These are phyloP conservation scores for Pseudogymnoascus verrucosus DNA, from an alignment of 2,329 filamentous ascomycete genomes.

Conservation along the genomic window DNA sequence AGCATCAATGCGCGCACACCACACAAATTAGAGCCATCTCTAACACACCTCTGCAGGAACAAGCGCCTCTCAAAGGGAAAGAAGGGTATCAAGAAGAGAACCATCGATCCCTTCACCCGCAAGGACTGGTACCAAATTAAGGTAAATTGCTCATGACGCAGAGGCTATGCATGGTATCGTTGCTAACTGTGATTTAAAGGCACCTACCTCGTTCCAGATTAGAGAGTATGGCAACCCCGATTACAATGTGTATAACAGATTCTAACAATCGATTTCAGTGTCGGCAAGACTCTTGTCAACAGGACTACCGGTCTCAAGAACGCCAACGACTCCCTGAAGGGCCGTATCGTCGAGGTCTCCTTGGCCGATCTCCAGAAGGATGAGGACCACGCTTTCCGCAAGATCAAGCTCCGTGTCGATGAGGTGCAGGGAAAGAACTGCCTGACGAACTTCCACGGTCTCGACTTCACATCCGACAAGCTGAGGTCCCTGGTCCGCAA, in stretches of 20 bases:
- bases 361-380: conserved; percentile 99
- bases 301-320: conserved; percentile 99
- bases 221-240: conserved; percentile 62
- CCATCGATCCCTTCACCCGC: conserved; percentile 90
- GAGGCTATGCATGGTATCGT: conserved; percentile 1
- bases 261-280: conserved; percentile 52
- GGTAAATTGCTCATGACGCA: conserved; percentile 40
- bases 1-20: not conserved
- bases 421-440: conserved; percentile 99
- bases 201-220: conserved; percentile 89
- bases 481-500: conserved; percentile 98
- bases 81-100: conserved; percentile 99
- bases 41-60: conserved; percentile 57
- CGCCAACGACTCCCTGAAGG: conserved; percentile 98
- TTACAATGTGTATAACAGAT: conserved; percentile 12
- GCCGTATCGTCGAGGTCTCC: conserved; percentile 97
- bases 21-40: conserved; percentile 15
- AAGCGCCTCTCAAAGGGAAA: conserved; percentile 99
- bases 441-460: conserved; percentile 99
- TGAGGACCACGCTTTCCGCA: conserved; percentile 99
- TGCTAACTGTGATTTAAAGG: conserved; percentile 43
- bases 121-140: conserved; percentile 99
- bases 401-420: conserved; percentile 97
- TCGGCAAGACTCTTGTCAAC: conserved; percentile 99
- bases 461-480: conserved; percentile 99